Evolutionary conservation across 1,139 yeast species (phyloP), one percentile per base, ranked within the genome.

Genomic region (Lodderomyces jiufengensis): DNA sequence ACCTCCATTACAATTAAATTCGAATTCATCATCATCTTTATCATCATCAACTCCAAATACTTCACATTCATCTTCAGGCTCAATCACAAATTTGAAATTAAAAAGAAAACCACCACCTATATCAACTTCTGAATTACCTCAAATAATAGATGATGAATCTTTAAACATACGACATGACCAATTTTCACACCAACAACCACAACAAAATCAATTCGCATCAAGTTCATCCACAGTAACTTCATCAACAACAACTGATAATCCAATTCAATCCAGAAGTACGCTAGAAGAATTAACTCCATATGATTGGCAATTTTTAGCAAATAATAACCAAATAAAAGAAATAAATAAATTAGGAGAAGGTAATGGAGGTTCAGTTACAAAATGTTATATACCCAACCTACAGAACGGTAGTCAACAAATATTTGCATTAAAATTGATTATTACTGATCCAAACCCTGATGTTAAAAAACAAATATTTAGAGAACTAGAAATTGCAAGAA

Each of bases 331-430:
- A 32, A 52, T 55, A 8, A 38, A 51, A 12, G 58, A 55, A 37
- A 31, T 88, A 28, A 79, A 80, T 23, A 70, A 78, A 28, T 60
- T 92, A 12, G 98, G 98, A 12, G 97, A 92, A 63, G 98, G 98
- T 11, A 84, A 85, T 30, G 95, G 97, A 9, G 98, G 98, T 1
- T 73, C 87, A 13, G 98, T 92, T 9, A 73, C 83, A 16, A 78
- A 86, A 53, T 92, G 97, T 57, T 27, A 34, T 10, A 37, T 46
- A 13, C 41, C 43, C 12, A 39, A 40, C 27, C 25, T 45, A 25
- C 44, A 51, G 15, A 37, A 40, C 9, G 38, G 66, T 63, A 18
- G 12, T 5, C 39, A 56, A 68, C 78, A 77, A 24, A 67, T 88
- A 3, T 90, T 92, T 71, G 98, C 98, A 0, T 62, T 92, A 40